Percentiles rank a stretch among this genome's conserved stretches.
phyloP scores from a whole-genome alignment of 495 filamentous ascomycete species.

The Parachaetomium inaequale region DNA sequence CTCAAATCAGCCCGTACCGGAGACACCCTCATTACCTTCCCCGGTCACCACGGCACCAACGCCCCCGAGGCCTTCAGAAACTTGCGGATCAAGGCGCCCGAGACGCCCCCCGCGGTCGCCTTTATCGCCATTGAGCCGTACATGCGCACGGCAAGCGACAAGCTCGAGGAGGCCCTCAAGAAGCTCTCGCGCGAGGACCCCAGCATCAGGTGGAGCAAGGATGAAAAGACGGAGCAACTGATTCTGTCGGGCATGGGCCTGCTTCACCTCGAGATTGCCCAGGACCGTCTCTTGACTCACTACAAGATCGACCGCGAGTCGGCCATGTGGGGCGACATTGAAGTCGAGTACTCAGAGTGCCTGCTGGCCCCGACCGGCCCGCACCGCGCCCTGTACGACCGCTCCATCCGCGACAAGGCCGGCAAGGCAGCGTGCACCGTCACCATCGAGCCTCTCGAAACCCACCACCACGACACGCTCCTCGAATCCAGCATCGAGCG shows the following conservation, averaged over 20 bases:
- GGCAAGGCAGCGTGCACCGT: constrained; percentile 74
- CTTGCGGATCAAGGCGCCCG: constrained; percentile 81
- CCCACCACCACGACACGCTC: constrained; percentile 35
- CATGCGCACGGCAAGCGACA: constrained; percentile 71
- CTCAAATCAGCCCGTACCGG: constrained; percentile 89
- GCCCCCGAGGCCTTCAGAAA: constrained; percentile 63
- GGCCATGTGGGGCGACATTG: constrained; percentile 85
- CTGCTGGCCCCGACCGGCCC: constrained; percentile 51
- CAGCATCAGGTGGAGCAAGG: constrained; percentile 76
- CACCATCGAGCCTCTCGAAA: constrained; percentile 57
- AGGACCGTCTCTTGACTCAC: constrained; percentile 80
- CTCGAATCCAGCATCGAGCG: constrained; percentile 36
- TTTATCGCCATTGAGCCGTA: constrained; percentile 90
- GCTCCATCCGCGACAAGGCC: constrained; percentile 71
- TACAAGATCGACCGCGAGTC: constrained; percentile 67
- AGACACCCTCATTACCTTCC: constrained; percentile 80
- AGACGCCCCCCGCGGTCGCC: constrained; percentile 90
- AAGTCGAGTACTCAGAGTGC: constrained; percentile 91
- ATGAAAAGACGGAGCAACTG: constrained; percentile 90
- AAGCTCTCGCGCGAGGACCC: constrained; percentile 89
- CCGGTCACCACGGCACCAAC: constrained; percentile 39
- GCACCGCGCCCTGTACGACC: constrained; percentile 65
- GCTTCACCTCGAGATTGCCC: constrained; percentile 93
- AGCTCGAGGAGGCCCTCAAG: constrained; percentile 67
- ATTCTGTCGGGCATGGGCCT: constrained; percentile 95